Conservation (phyloP, 306 rosid genomes). For the Lathyrus aphaca region DNA sequence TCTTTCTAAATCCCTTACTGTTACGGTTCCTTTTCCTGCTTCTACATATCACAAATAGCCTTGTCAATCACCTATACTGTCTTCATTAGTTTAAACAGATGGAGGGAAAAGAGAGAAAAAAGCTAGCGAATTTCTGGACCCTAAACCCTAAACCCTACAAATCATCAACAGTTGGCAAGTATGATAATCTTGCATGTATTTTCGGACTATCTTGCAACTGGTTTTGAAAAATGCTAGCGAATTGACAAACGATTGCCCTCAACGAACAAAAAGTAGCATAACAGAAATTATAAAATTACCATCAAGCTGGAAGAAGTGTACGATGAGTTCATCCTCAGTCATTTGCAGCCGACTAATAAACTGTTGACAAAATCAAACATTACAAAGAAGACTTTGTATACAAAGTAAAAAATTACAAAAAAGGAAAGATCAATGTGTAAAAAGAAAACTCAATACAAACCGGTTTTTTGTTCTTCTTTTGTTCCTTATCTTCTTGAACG, state of each 20-base stretch:
- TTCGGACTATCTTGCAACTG: too few relatives aligned
- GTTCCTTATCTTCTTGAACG: constrained; percentile 54
- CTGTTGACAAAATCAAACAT: constrained; percentile 49
- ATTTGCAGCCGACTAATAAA: constrained; percentile 78
- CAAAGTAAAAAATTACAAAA: constrained; percentile 15
- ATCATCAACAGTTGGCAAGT: too few relatives aligned
- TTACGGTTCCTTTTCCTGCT: constrained; percentile 65
- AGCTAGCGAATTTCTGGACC: neutral
- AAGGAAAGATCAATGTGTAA: constrained; percentile 21
- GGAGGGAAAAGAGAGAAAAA: neutral
- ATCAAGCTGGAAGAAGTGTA: constrained; percentile 82
- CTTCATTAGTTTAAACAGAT: constrained; percentile 3
- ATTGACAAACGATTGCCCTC: neutral
- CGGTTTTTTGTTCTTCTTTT: constrained; percentile 68
- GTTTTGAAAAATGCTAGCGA: too few relatives aligned
- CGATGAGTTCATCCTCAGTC: constrained; percentile 80
- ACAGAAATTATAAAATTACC: constrained; percentile 67
- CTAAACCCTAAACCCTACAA: too few relatives aligned
- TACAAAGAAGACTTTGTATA: neutral
- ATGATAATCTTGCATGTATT: too few relatives aligned
- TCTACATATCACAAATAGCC: constrained; percentile 53
- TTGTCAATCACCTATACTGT: constrained; percentile 36
- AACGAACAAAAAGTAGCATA: constrained; percentile 29
- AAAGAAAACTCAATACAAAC: constrained; percentile 43
- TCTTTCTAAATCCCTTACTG: constrained; percentile 60